Evolutionary conservation across 148 eudicot species (phyloP).

Genomic region (Camellia sinensis): DNA sequence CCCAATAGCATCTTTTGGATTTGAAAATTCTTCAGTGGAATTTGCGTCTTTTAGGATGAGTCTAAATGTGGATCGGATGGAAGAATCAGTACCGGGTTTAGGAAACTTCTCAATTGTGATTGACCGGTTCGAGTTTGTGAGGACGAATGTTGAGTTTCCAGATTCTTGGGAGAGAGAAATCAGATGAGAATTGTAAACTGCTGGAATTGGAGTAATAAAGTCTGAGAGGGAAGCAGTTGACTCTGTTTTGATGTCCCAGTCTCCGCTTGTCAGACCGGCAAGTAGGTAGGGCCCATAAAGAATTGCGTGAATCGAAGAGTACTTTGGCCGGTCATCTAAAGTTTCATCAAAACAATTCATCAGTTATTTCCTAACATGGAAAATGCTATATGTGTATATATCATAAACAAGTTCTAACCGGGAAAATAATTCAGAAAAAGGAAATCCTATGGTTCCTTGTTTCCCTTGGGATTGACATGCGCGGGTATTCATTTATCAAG

Average conservation of each 20-base stretch:
- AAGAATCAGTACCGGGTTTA: constrained; percentile 43
- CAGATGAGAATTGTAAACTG: constrained; percentile 46
- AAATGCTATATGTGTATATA: neutral
- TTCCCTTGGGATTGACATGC: too few species aligned
- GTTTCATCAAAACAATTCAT: neutral
- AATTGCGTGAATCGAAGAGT: constrained; percentile 61
- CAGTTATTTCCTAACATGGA: neutral
- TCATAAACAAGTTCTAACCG: too few species aligned
- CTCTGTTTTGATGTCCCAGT: constrained; percentile 52
- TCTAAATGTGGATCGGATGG: constrained; percentile 66
- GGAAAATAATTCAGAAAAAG: too few species aligned
- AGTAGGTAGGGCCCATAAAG: constrained; percentile 88
- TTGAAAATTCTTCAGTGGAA: neutral
- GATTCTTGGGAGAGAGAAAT: constrained; percentile 54
- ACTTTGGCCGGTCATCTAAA: constrained; percentile 76
- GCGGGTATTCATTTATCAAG: too few species aligned
- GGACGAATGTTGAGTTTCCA: constrained; percentile 33
- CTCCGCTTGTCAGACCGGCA: constrained; percentile 65
- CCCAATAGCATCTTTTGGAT: constrained; percentile 30
- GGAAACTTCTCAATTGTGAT: constrained; percentile 46
- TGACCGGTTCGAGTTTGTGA: constrained; percentile 30
- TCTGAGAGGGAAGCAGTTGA: constrained; percentile 37
- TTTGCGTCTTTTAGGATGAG: constrained; percentile 35
- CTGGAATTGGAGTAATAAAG: constrained; percentile 62
- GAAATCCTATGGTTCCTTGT: too few species aligned